These are phyloP conservation scores for Rhipidocladum racemiflorum DNA, from an alignment of 176 grass and related monocot species.

Conservation along the genomic window DNA sequence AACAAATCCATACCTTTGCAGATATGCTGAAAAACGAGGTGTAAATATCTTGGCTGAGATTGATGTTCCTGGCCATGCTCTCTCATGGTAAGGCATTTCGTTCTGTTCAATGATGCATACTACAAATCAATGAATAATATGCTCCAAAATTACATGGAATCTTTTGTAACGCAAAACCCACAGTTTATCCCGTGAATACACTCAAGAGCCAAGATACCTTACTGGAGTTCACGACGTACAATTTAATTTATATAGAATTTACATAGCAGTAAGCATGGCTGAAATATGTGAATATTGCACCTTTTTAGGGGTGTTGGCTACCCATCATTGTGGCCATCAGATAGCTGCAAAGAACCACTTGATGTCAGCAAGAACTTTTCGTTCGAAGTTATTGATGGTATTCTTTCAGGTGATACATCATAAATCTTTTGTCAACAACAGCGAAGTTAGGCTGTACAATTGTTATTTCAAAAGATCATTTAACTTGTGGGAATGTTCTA, in stretches of 20 bases:
- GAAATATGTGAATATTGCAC: constrained; percentile 24
- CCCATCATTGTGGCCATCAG: constrained; percentile 76
- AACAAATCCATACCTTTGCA: constrained; percentile 36
- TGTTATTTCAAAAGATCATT: constrained; percentile 24
- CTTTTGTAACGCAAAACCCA: not conserved
- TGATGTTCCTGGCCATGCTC: constrained; percentile 92
- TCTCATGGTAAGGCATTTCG: constrained; percentile 64
- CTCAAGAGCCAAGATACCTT: constrained; percentile 10
- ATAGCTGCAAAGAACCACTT: constrained; percentile 74
- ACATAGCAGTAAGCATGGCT: constrained; percentile 23
- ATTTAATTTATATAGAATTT: constrained; percentile 3
- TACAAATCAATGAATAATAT: not conserved
- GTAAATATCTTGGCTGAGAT: constrained; percentile 97
- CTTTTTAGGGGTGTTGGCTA: constrained; percentile 72
- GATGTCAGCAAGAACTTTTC: constrained; percentile 84
- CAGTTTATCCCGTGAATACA: constrained; percentile 7
- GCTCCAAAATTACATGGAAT: not conserved
- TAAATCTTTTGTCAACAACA: not conserved
- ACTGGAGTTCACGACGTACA: not conserved
- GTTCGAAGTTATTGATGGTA: constrained; percentile 82
- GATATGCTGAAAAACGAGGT: constrained; percentile 82
- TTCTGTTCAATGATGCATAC: constrained; percentile 3
- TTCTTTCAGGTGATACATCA: constrained; percentile 78
- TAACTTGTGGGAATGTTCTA: not conserved
- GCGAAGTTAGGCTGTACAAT: constrained; percentile 13